phyloP scores from a whole-genome alignment of 345 rosid genomes.

The Litchi chinensis region DNA sequence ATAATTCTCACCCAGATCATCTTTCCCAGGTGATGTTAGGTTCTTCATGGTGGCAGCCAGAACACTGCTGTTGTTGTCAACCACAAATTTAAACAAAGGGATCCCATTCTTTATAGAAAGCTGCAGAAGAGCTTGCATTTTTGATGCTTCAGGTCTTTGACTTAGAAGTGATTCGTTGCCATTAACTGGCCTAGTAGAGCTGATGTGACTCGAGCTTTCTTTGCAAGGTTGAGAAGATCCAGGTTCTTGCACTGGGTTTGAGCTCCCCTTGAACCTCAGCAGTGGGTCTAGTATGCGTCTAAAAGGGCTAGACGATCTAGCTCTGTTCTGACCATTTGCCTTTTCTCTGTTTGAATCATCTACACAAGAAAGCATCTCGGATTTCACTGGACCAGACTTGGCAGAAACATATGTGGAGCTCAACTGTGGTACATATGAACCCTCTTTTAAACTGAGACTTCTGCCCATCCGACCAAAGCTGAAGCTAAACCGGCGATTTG shows the following conservation, averaged over 20 bases:
- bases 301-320: slow-evolving; percentile 75
- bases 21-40: slow-evolving; percentile 43
- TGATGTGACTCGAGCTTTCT: slow-evolving; percentile 38
- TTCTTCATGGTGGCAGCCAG: slow-evolving; percentile 71
- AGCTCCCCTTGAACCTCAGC: slow-evolving; percentile 50
- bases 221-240: slow-evolving; percentile 42
- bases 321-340: slow-evolving; percentile 37
- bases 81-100: slow-evolving; percentile 68
- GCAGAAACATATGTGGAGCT: slow-evolving; percentile 47
- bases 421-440: slow-evolving; percentile 46
- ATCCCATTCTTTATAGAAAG: slow-evolving; percentile 63
- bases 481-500: slow-evolving; percentile 77
- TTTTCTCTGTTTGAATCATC: slow-evolving; percentile 45
- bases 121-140: slow-evolving; percentile 61
- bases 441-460: slow-evolving; percentile 80
- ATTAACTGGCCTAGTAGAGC: slow-evolving; percentile 27
- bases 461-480: slow-evolving; percentile 69
- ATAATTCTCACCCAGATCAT: slow-evolving; percentile 41
- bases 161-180: slow-evolving; percentile 29
- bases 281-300: slow-evolving; percentile 74
- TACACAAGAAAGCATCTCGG: slow-evolving; percentile 37
- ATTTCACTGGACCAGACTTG: slow-evolving; percentile 59
- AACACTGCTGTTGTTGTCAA: slow-evolving; percentile 51
- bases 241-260: slow-evolving; percentile 26
- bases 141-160: slow-evolving; percentile 41